Evolutionary conservation across 129 eudicot genomes (phyloP).

Genomic region (Ambrosia trifida): DNA sequence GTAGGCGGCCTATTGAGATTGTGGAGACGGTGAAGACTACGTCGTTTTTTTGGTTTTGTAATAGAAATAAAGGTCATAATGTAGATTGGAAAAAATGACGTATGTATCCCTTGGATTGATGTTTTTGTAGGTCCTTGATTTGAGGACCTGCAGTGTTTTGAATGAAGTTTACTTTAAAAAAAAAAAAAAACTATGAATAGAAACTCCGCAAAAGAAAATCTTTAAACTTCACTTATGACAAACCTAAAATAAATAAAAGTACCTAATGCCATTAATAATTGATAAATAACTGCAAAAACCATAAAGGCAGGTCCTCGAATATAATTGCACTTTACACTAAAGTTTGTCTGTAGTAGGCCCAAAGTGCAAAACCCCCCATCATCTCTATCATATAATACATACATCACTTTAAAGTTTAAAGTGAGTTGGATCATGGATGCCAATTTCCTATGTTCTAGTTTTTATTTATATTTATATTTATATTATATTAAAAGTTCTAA

Average conservation of each 20-base stretch:
- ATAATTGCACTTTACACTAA: slow-evolving; percentile 12
- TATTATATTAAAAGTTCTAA: no score
- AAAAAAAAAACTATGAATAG: no score
- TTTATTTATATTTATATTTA: background rate
- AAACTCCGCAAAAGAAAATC: no score
- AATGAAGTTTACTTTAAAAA: no score
- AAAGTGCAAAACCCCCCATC: slow-evolving; percentile 6
- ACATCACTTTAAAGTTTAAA: background rate
- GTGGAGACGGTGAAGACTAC: no score
- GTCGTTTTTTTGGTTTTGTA: no score
- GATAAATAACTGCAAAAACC: background rate
- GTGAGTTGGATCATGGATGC: slow-evolving; percentile 1
- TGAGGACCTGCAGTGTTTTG: no score
- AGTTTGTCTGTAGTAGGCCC: slow-evolving; percentile 23
- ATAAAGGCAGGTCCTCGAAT: background rate
- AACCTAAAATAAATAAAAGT: background rate
- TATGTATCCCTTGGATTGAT: no score
- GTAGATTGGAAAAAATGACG: no score
- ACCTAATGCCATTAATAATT: background rate
- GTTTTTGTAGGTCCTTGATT: no score
- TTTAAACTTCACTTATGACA: background rate
- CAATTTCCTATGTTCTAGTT: background rate
- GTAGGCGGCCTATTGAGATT: no score
- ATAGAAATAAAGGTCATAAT: no score
- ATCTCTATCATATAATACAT: slow-evolving; percentile 13